Percentiles rank a stretch among this genome's conserved stretches.
Evolutionary conservation across 495 filamentous ascomycete species (phyloP).

Genomic region (Penicillium simplicissimum): DNA sequence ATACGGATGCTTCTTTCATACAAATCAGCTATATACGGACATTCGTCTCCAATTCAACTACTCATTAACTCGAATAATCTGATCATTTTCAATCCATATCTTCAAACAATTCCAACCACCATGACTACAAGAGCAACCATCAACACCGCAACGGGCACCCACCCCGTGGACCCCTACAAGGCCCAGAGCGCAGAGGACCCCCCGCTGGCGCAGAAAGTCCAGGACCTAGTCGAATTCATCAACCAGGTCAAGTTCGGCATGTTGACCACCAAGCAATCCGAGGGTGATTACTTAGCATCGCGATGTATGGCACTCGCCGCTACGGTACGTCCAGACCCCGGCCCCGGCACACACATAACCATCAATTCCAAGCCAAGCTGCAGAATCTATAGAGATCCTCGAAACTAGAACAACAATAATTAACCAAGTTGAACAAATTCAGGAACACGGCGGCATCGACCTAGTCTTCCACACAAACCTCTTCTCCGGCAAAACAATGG

Average conservation of each 20-base stretch:
- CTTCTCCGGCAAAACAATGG: conserved; percentile 87
- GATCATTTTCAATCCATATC: not conserved
- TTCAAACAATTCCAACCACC: conserved; percentile 6
- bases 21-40: conserved; percentile 10
- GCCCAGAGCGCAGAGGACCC: conserved; percentile 64
- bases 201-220: conserved; percentile 73
- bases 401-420: not conserved
- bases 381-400: too few species aligned
- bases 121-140: conserved; percentile 44
- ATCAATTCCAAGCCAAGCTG: too few species aligned
- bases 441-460: conserved; percentile 80
- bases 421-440: not conserved
- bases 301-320: conserved; percentile 89
- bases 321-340: conserved; percentile 53
- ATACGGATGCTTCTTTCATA: not conserved
- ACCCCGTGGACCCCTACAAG: conserved; percentile 80
- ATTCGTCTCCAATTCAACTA: too few species aligned
- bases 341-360: too few species aligned
- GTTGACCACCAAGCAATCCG: conserved; percentile 70
- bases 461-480: conserved; percentile 94
- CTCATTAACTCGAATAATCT: too few species aligned
- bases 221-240: conserved; percentile 70
- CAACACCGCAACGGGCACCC: conserved; percentile 60
- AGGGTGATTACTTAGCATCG: conserved; percentile 68
- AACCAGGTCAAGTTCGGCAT: conserved; percentile 75